Conservation (phyloP, 2,329 filamentous ascomycete species). For the Phaeoacremonium minimum region DNA sequence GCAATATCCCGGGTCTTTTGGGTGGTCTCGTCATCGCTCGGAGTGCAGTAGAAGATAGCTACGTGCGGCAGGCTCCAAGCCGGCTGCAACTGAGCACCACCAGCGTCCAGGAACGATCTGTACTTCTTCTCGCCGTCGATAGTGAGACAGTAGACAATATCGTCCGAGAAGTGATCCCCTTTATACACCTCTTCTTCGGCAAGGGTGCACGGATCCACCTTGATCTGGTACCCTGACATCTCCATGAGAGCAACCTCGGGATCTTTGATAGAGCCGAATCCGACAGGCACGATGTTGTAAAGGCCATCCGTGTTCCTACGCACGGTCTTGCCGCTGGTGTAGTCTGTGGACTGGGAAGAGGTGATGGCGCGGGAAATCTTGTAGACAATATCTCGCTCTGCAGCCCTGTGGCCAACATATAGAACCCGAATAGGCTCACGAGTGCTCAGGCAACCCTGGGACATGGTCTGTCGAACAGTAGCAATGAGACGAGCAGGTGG, state of each 20-base stretch:
- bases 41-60: conserved; percentile 43
- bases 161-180: conserved; percentile 15
- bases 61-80: conserved; percentile 43
- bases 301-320: conserved; percentile 32
- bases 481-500: conserved; percentile 31
- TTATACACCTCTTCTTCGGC: conserved; percentile 27
- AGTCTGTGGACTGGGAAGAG: conserved; percentile 27
- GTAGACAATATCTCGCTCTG: conserved; percentile 34
- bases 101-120: conserved; percentile 27
- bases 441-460: conserved; percentile 35
- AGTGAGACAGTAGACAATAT: conserved; percentile 29
- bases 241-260: conserved; percentile 49
- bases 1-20: conserved; percentile 33
- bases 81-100: conserved; percentile 33
- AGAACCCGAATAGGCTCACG: conserved; percentile 41
- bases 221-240: conserved; percentile 45
- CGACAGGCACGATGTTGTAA: conserved; percentile 47
- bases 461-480: conserved; percentile 45
- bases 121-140: conserved; percentile 32
- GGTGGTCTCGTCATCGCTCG: conserved; percentile 32
- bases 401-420: conserved; percentile 39
- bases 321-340: conserved; percentile 21
- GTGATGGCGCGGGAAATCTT: conserved; percentile 45
- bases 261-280: conserved; percentile 38
- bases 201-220: conserved; percentile 41